Conservation (phyloP, 2,329 filamentous ascomycete genomes). For the Cordyceps javanica region DNA sequence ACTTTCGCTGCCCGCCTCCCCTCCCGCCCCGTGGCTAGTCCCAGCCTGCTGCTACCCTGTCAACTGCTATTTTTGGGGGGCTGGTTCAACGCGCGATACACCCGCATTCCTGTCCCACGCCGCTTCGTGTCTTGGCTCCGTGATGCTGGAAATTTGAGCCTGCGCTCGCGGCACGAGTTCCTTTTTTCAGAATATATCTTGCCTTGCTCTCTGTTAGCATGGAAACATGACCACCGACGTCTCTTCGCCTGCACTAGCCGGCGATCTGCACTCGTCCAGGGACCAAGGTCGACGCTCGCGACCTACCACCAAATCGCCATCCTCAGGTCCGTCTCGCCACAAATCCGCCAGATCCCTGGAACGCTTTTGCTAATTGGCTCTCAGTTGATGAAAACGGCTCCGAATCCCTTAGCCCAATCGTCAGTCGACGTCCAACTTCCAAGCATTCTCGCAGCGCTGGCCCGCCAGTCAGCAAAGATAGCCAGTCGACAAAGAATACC, state of each 20-base stretch:
- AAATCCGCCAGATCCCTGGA: neutral
- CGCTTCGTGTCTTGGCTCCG: neutral
- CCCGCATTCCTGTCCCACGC: neutral
- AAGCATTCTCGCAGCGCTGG: constrained; percentile 8
- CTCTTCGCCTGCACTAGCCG: constrained; percentile 1
- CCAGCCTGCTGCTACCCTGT: neutral
- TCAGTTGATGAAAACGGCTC: neutral
- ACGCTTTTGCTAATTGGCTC: neutral
- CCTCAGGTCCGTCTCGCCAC: neutral
- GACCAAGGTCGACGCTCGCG: constrained; percentile 7
- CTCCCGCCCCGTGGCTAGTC: neutral
- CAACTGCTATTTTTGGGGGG: neutral
- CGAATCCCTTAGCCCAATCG: constrained; percentile 1
- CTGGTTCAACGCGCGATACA: neutral
- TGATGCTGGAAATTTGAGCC: neutral
- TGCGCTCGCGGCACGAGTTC: neutral
- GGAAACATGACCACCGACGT: constrained; percentile 12
- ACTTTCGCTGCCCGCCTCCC: neutral
- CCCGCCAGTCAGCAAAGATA: constrained; percentile 21
- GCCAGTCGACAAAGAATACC: constrained; percentile 21
- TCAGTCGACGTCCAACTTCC: constrained; percentile 6
- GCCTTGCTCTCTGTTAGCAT: constrained; percentile 4
- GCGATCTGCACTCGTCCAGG: constrained; percentile 2
- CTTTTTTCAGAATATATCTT: neutral
- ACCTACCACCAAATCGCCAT: neutral